A percentile compares a stretch with the other conserved stretches of the same genome.
Evolutionary conservation across 352 stramenopile species (phyloP).

Genomic region (Phytophthora capsici): DNA sequence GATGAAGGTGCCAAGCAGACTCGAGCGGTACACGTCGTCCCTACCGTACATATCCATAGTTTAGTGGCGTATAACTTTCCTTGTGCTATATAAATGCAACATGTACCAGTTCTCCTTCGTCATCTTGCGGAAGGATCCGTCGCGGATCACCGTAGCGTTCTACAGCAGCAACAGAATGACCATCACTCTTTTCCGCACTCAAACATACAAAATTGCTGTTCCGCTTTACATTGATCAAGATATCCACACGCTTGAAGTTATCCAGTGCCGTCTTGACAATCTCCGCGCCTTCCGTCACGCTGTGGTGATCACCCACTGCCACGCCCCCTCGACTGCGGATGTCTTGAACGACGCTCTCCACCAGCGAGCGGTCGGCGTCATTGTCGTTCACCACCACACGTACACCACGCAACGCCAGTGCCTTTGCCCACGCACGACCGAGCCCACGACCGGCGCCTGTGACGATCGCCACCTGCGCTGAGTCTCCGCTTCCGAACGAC

Average conservation of each 20-base stretch:
- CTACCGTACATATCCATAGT: constrained; percentile 25
- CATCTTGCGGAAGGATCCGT: constrained; percentile 83
- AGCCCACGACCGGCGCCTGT: constrained; percentile 62
- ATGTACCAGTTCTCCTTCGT: constrained; percentile 61
- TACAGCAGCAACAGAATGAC: constrained; percentile 27
- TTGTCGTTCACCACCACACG: constrained; percentile 76
- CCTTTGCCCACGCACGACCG: constrained; percentile 57
- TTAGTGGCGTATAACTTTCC: neutral
- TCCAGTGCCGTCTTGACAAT: constrained; percentile 57
- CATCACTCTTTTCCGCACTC: constrained; percentile 18
- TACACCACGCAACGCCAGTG: constrained; percentile 53
- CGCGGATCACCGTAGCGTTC: constrained; percentile 76
- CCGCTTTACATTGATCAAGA: constrained; percentile 75
- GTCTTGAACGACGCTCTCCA: constrained; percentile 48
- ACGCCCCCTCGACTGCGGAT: constrained; percentile 50
- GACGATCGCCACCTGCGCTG: constrained; percentile 70
- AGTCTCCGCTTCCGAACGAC: constrained; percentile 49
- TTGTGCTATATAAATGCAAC: neutral
- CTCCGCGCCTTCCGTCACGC: constrained; percentile 50
- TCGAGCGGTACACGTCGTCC: constrained; percentile 70
- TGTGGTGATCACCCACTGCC: constrained; percentile 58
- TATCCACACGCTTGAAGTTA: constrained; percentile 62
- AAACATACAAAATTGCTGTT: neutral
- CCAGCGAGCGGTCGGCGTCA: constrained; percentile 51
- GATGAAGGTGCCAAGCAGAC: constrained; percentile 60